Percentiles rank a stretch among this genome's conserved stretches.
These are phyloP conservation scores for Candida frijolesensis DNA, from an alignment of 1,139 yeast genomes.

Conservation along the genomic window DNA sequence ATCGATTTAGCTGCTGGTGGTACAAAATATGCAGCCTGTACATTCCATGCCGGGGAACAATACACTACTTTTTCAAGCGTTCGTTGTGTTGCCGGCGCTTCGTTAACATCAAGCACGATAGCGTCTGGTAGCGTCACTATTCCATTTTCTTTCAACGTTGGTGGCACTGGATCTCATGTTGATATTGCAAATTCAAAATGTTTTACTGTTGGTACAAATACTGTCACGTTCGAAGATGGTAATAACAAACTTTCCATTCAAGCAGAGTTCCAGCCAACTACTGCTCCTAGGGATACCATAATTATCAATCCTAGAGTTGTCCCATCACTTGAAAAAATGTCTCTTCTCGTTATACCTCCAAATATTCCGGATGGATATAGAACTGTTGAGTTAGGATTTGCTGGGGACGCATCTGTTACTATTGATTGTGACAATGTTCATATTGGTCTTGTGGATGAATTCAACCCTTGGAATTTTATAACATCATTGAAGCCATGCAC, in stretches of 20 bases:
- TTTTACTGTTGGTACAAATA: constrained; percentile 23
- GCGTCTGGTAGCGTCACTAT: constrained; percentile 22
- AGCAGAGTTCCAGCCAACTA: constrained; percentile 4
- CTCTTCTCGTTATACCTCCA: constrained; percentile 20
- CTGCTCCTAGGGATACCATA: not conserved
- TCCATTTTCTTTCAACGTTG: constrained; percentile 28
- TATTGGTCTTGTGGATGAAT: constrained; percentile 20
- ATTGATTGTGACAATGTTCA: constrained; percentile 21
- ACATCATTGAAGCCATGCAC: constrained; percentile 13
- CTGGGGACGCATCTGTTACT: constrained; percentile 82
- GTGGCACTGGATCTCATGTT: constrained; percentile 18
- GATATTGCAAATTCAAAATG: constrained; percentile 21
- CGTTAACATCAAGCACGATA: constrained; percentile 8
- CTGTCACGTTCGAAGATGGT: constrained; percentile 28
- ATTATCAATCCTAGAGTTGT: constrained; percentile 8
- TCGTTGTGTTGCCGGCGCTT: constrained; percentile 24
- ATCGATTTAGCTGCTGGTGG: constrained; percentile 25
- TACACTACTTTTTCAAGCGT: constrained; percentile 24
- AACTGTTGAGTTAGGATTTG: constrained; percentile 86
- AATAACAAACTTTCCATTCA: constrained; percentile 3
- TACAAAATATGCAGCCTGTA: constrained; percentile 30
- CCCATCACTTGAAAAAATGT: constrained; percentile 17
- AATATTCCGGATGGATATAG: constrained; percentile 39
- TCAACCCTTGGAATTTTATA: constrained; percentile 25
- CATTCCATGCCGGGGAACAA: constrained; percentile 22